A percentile compares a stretch with the other conserved stretches of the same genome.
phyloP scores from a whole-genome alignment of 2,329 filamentous ascomycete species.

The Bimuria novae-zelandiae region DNA sequence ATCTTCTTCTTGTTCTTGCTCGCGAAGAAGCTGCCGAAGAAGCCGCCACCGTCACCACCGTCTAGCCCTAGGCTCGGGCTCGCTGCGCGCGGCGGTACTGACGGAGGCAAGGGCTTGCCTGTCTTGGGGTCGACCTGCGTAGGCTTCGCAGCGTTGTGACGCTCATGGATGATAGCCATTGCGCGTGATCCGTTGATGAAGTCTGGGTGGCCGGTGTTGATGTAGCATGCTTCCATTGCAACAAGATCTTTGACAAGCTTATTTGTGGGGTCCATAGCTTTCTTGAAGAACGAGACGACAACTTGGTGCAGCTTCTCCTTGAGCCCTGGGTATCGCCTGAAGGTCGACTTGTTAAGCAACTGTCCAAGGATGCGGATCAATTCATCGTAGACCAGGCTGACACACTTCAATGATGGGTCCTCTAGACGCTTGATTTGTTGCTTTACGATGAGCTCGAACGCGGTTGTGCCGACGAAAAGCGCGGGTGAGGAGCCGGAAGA shows the following conservation, averaged over 20 bases:
- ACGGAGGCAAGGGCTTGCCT: conserved; percentile 81
- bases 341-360: conserved; percentile 84
- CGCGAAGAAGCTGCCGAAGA: conserved; percentile 98
- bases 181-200: conserved; percentile 96
- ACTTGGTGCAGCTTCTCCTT: conserved; percentile 97
- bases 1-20: conserved; percentile 99
- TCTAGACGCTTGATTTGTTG: conserved; percentile 96
- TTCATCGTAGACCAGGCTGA: conserved; percentile 96
- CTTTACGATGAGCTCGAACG: conserved; percentile 99
- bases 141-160: conserved; percentile 78
- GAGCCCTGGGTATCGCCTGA: conserved; percentile 87
- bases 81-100: conserved; percentile 70
- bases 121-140: conserved; percentile 98
- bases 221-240: conserved; percentile 93
- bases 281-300: conserved; percentile 95
- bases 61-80: conserved; percentile 70
- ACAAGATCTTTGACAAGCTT: conserved; percentile 94
- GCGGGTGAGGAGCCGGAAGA: conserved; percentile 97
- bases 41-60: conserved; percentile 65
- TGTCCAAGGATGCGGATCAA: conserved; percentile 92
- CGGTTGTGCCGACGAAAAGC: conserved; percentile 94
- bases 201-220: conserved; percentile 98
- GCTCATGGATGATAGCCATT: conserved; percentile 97
- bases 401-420: conserved; percentile 96
- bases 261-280: conserved; percentile 96